Percentiles rank a stretch among this genome's conserved stretches.
Evolutionary conservation across 2,329 filamentous ascomycete species (phyloP).

Genomic region (Lachnellula arida): DNA sequence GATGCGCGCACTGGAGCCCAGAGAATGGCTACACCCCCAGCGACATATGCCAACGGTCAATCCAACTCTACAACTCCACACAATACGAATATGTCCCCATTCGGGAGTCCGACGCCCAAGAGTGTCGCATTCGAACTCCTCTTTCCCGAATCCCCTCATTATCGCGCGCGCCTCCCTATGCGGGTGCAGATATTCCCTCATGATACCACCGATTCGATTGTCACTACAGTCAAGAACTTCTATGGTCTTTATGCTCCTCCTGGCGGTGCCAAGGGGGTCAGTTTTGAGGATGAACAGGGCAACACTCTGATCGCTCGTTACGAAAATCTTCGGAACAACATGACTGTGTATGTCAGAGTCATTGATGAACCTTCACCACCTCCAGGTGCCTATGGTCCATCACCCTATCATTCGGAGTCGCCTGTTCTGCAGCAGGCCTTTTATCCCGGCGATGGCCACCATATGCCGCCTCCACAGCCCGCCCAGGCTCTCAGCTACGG

Average conservation of each 20-base stretch:
- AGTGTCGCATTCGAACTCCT: slow-evolving; percentile 76
- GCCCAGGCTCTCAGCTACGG: slow-evolving; percentile 49
- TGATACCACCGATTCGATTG: slow-evolving; percentile 95
- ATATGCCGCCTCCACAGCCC: slow-evolving; percentile 55
- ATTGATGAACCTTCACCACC: slow-evolving; percentile 55
- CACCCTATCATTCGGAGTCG: slow-evolving; percentile 47
- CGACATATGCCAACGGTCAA: slow-evolving; percentile 20
- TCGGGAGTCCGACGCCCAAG: slow-evolving; percentile 49
- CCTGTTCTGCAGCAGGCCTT: slow-evolving; percentile 49
- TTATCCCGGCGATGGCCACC: slow-evolving; percentile 57
- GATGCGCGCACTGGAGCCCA: slow-evolving; percentile 21
- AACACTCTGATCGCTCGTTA: slow-evolving; percentile 92
- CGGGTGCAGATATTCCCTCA: slow-evolving; percentile 89
- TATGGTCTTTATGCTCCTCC: slow-evolving; percentile 86
- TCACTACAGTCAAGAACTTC: slow-evolving; percentile 98
- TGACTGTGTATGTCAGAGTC: slow-evolving; percentile 88
- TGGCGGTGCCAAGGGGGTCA: slow-evolving; percentile 71
- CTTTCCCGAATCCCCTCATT: slow-evolving; percentile 61
- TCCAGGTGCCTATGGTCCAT: slow-evolving; percentile 46
- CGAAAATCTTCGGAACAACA: slow-evolving; percentile 90
- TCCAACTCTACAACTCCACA: slow-evolving; percentile 24
- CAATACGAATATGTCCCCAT: slow-evolving; percentile 28
- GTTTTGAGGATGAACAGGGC: slow-evolving; percentile 87
- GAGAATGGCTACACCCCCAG: slow-evolving; percentile 29
- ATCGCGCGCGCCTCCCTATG: slow-evolving; percentile 74